A percentile compares a stretch with the other conserved stretches of the same genome.
Evolutionary conservation across 169 alveolate genomes (phyloP).

Genomic region (Eimeria maxima): DNA sequence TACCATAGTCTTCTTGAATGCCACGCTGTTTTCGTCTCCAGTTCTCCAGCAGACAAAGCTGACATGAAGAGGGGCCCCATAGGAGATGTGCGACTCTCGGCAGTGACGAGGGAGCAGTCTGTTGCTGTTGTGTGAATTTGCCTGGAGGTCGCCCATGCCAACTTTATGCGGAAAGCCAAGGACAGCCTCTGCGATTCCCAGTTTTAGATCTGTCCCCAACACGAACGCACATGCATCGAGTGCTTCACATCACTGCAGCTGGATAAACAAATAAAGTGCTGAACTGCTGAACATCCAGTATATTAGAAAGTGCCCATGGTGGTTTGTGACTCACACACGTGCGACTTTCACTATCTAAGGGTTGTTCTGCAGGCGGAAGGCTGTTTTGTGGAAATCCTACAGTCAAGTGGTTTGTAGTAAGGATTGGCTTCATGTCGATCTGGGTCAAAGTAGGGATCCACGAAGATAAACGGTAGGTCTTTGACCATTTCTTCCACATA

Average conservation of each 20-base stretch:
- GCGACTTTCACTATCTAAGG: background rate
- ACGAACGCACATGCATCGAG: background rate
- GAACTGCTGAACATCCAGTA: background rate
- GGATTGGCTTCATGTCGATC: conserved; percentile 81
- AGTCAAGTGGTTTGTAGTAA: conserved; percentile 76
- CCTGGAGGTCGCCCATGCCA: conserved; percentile 65
- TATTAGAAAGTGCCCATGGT: background rate
- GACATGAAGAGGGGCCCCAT: conserved; percentile 83
- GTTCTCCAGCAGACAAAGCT: conserved; percentile 62
- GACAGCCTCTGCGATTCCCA: conserved; percentile 68
- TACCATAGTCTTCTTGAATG: conserved; percentile 81
- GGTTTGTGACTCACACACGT: background rate
- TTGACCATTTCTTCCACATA: conserved; percentile 80
- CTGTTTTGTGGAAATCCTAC: conserved; percentile 8
- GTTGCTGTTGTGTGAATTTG: conserved; percentile 21
- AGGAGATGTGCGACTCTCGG: conserved; percentile 82
- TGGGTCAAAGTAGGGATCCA: conserved; percentile 78
- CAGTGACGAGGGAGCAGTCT: conserved; percentile 81
- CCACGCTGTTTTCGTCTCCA: conserved; percentile 61
- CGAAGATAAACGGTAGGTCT: conserved; percentile 67
- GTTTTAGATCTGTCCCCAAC: conserved; percentile 38
- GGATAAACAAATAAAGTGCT: background rate
- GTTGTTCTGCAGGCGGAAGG: background rate
- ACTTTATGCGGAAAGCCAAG: conserved; percentile 24
- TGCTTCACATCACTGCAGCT: background rate